These are phyloP conservation scores for Rhizoclosmatium globosum DNA, from an alignment of 192 early-diverging fungal species.

Conservation along the genomic window DNA sequence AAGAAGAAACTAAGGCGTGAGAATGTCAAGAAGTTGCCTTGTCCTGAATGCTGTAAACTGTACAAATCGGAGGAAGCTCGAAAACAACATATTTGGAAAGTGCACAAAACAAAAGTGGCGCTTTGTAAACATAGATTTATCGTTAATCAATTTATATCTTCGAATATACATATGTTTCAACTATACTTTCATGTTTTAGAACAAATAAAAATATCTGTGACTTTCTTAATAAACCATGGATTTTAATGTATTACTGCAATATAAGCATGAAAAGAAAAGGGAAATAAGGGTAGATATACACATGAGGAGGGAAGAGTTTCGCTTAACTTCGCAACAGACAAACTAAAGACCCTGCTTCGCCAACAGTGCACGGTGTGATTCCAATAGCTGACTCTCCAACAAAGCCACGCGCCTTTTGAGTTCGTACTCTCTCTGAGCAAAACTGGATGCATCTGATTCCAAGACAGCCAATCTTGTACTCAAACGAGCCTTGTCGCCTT, in stretches of 20 bases:
- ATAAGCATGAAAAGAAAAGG: too few relatives aligned
- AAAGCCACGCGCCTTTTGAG: slow-evolving; percentile 30
- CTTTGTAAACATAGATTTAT: too few relatives aligned
- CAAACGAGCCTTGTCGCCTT: slow-evolving; percentile 72
- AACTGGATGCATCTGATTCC: slow-evolving; percentile 44
- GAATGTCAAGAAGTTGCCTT: background rate
- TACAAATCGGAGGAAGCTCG: background rate
- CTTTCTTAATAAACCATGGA: too few relatives aligned
- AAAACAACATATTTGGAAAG: slow-evolving; percentile 6
- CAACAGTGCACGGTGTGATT: slow-evolving; percentile 41
- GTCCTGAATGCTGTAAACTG: background rate
- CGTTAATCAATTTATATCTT: too few relatives aligned
- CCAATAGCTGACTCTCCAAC: slow-evolving; percentile 46
- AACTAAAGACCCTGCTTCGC: too few relatives aligned
- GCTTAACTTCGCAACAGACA: too few relatives aligned
- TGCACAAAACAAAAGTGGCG: background rate
- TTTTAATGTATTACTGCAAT: too few relatives aligned
- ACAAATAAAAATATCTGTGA: too few relatives aligned
- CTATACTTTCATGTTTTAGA: too few relatives aligned
- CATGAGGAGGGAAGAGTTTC: too few relatives aligned
- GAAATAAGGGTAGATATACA: too few relatives aligned
- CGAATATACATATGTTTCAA: too few relatives aligned
- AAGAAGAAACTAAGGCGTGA: background rate
- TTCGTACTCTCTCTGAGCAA: slow-evolving; percentile 41
- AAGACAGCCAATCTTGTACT: slow-evolving; percentile 42